Evolutionary conservation across 441 rosid genomes (phyloP), one percentile per base, ranked within the genome.

Genomic region (Erysimum pusillum): DNA sequence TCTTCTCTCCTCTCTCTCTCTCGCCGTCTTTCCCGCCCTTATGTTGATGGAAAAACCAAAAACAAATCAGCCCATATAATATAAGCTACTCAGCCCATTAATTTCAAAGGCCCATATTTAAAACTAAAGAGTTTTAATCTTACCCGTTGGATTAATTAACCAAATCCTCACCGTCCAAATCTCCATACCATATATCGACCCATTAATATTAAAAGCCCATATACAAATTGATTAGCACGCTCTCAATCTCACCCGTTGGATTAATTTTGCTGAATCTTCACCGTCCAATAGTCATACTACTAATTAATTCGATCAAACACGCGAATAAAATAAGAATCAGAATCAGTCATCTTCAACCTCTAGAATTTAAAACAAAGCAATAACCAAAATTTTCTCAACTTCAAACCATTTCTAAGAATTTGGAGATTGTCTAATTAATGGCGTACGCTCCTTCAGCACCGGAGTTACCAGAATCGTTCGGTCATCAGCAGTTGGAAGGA

Each of bases 361-460:
- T 67, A 13, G 7, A 28, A 49, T 18, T 59, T 28, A 62, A 31
- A 48, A 38, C 41, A 48, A 31, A 4, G 59, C 64, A 57, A 31
- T 17, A 69, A 28, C 74, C 10, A 66, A 0, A 39, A 25, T 1
- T 25, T 17, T 22, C 22, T 49, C 31, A 53, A 39, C 17, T 25
- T 20, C 11, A 38, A 31, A 0, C 49, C 34, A 39, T 52, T 53
- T 49, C 67, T 48, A 1, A 67, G 31, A 35, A 20, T 44, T 32
- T 42, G 39, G 42, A n/a, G n/a, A n/a, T 2, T 1, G 4, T 63
- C 35, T 18, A 14, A 74, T 44, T 9, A 58, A 88, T 82, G 84
- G 62, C 79, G 45, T 76, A 75, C 17, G 79, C 88, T 0, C 89
- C 87, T 0, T 86, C 91, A 0, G 89, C 93, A 15, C 90, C 87